Evolutionary conservation across 495 filamentous ascomycete genomes (phyloP).

Genomic region (Penicillium chermesinum): DNA sequence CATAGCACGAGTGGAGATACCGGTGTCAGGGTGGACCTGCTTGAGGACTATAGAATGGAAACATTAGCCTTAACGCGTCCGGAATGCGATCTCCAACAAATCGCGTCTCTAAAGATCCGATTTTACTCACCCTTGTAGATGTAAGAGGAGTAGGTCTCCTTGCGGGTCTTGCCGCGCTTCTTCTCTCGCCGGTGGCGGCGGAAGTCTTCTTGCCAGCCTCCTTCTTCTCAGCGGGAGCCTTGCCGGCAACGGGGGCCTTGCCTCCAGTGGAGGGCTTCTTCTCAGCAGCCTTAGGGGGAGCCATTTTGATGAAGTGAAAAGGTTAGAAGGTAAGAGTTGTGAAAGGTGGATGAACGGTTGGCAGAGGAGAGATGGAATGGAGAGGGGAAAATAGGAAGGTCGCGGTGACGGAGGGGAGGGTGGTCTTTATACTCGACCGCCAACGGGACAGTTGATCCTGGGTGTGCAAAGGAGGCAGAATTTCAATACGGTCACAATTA

Average conservation of each 20-base stretch:
- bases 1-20: constrained; percentile 99
- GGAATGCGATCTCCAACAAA: constrained; percentile 1
- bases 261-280: constrained; percentile 96
- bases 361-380: constrained; percentile 34
- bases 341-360: constrained; percentile 29
- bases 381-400: constrained; percentile 34
- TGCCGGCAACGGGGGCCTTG: constrained; percentile 88
- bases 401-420: constrained; percentile 42
- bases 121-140: constrained; percentile 99
- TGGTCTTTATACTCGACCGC: constrained; percentile 49
- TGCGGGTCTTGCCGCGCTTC: constrained; percentile 99
- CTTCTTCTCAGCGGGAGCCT: constrained; percentile 94
- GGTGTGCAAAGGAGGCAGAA: constrained; percentile 39
- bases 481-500: constrained; percentile 43
- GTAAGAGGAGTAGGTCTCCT: constrained; percentile 99
- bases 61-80: constrained; percentile 33
- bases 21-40: constrained; percentile 99
- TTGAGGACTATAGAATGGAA: constrained; percentile 71
- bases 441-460: constrained; percentile 42
- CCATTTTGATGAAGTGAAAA: constrained; percentile 60
- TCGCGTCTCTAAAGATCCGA: too few species aligned
- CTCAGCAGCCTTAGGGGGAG: constrained; percentile 87
- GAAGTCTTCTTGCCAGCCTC: constrained; percentile 98
- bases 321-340: constrained; percentile 16
- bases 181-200: constrained; percentile 92